Evolutionary conservation across 139 green algal species (phyloP), one percentile per base, ranked within the genome.

Genomic region (Picochlorum sp.): DNA sequence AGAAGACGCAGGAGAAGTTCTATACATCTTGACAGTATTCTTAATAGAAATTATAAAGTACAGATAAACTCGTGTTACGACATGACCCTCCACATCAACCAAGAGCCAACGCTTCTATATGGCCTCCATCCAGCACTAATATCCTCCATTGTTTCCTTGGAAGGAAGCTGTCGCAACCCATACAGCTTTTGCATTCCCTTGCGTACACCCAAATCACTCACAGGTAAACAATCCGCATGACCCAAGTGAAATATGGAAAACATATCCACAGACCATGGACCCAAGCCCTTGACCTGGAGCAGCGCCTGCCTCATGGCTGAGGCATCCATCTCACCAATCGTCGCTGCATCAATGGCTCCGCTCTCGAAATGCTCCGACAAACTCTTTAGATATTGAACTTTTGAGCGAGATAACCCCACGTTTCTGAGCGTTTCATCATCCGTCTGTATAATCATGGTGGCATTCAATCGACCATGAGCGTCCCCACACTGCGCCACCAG

Each of bases 81-180:
- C 34, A 41, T 20, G 0, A 85, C 66, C 7, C 70, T 66, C 81
- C 81, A 87, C 81, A 87, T 86, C 69, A 80, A 87, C 47, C 80
- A 86, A 31, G 41, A 62, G 2, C 79, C 81, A 18, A 82, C 24
- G 18, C 41, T 69, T 28, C 78, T 68, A 60, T 73, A 85, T 0
- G 81, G 81, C 13, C 55, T 47, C 81, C 81, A 87, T 6, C 28
- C 18, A 34, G 72, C 66, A 11, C 68, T 57, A 10, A 87, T 16
- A 14, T 49, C 15, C 57, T 81, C 63, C 77, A 87, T 85, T 23
- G 75, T 44, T 13, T 20, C 31, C 10, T 71, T 13, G 2, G 30
- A 57, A 18, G 80, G 80, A 20, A 81, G 55, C 9, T 73, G 59
- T 50, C 60, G 55, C 47, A 83, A 57, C 2, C 60, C 51, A 50